Evolutionary conservation across 2,329 filamentous ascomycete species (phyloP).

Genomic region (Myriosclerotinia curreyana): DNA sequence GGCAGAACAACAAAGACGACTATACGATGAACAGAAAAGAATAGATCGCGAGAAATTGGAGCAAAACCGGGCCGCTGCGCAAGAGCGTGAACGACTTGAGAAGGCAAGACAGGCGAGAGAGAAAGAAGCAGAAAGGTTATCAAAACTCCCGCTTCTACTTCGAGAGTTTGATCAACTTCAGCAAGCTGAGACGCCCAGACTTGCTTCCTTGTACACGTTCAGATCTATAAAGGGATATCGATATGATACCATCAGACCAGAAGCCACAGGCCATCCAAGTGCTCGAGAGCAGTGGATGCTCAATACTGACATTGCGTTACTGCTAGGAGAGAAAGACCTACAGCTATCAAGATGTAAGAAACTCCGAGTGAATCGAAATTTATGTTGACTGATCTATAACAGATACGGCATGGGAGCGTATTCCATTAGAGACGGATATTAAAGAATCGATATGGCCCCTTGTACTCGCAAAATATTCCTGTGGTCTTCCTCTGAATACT

Average conservation of each 20-base stretch:
- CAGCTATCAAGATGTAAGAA: conserved; percentile 56
- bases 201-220: conserved; percentile 53
- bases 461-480: conserved; percentile 54
- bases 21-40: conserved; percentile 39
- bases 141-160: conserved; percentile 57
- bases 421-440: conserved; percentile 51
- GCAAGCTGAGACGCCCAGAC: conserved; percentile 50
- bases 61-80: conserved; percentile 33
- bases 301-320: conserved; percentile 60
- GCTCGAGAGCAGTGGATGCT: conserved; percentile 66
- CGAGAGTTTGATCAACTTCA: conserved; percentile 56
- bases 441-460: conserved; percentile 60
- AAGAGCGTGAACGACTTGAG: conserved; percentile 49
- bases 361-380: neutral
- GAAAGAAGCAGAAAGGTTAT: conserved; percentile 52
- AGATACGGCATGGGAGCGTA: conserved; percentile 59
- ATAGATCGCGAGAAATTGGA: conserved; percentile 42
- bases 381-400: conserved; percentile 24
- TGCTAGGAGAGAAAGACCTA: conserved; percentile 63
- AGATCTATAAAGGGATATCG: conserved; percentile 57
- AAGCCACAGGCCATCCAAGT: conserved; percentile 50
- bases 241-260: conserved; percentile 59
- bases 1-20: conserved; percentile 41
- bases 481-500: conserved; percentile 26
- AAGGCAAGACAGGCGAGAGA: conserved; percentile 50